These are phyloP conservation scores for Pouteria glomerata DNA, from an alignment of 148 eudicot genomes.

Conservation along the genomic window DNA sequence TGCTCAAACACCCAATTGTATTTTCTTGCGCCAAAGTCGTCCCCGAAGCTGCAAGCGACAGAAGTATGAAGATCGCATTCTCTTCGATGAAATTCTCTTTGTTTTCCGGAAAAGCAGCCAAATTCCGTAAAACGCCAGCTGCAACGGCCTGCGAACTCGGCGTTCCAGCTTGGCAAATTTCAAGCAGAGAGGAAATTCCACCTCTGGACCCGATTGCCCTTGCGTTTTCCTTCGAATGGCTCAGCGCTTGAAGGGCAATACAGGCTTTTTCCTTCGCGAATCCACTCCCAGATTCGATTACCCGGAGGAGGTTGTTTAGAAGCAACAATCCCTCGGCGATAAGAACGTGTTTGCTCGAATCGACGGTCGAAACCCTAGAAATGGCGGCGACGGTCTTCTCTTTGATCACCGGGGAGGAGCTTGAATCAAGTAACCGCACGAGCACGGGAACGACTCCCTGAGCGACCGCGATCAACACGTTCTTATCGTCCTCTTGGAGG, in stretches of 20 bases:
- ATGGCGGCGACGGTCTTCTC: conserved; percentile 60
- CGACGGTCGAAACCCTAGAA: conserved; percentile 59
- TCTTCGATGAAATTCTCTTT: conserved; percentile 77
- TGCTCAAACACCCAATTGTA: conserved; percentile 67
- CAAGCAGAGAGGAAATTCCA: conserved; percentile 70
- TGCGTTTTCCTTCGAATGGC: conserved; percentile 64
- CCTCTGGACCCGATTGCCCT: conserved; percentile 80
- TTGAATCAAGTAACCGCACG: conserved; percentile 57
- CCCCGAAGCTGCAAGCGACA: conserved; percentile 51
- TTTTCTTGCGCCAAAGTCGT: conserved; percentile 67
- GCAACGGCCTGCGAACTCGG: conserved; percentile 73
- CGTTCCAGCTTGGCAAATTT: conserved; percentile 70
- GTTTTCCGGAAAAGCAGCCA: conserved; percentile 54
- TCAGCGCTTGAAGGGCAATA: conserved; percentile 44
- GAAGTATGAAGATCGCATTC: conserved; percentile 46
- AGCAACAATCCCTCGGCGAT: conserved; percentile 63
- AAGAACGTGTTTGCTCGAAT: conserved; percentile 51
- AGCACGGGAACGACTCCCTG: conserved; percentile 80
- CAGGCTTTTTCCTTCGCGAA: conserved; percentile 74
- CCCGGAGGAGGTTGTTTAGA: conserved; percentile 57
- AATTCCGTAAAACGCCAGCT: conserved; percentile 57
- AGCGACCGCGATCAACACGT: conserved; percentile 62
- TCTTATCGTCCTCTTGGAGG: conserved; percentile 61
- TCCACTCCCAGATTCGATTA: conserved; percentile 64
- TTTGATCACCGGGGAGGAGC: conserved; percentile 47